Evolutionary conservation across 202 grass and related monocot genomes (phyloP).

Genomic region (Dendrocalamus latiflorus): DNA sequence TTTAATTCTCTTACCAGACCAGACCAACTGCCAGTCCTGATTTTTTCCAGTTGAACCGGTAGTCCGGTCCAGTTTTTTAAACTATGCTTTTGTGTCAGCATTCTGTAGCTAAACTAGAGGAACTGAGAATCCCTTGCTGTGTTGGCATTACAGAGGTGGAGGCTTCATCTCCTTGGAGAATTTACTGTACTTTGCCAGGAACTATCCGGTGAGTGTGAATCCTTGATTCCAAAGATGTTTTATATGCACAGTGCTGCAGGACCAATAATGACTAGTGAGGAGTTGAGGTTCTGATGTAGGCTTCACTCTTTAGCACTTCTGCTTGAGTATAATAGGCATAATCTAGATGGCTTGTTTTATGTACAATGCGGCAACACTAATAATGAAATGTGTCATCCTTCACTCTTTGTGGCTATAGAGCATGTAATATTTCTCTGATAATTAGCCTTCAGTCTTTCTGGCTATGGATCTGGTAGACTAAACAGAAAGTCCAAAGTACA

Average conservation of each 20-base stretch:
- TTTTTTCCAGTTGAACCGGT: too few relatives aligned
- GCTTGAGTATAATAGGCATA: not conserved
- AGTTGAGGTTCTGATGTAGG: not conserved
- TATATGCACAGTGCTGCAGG: not conserved
- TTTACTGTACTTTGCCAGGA: constrained; percentile 85
- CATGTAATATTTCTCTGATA: not conserved
- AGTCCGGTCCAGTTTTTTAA: too few relatives aligned
- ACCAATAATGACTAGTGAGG: not conserved
- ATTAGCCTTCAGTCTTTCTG: constrained; percentile 3
- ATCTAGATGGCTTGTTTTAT: not conserved
- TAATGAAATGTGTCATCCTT: not conserved
- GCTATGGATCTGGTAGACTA: not conserved
- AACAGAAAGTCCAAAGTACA: not conserved
- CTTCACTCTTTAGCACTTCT: not conserved
- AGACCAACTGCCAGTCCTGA: too few relatives aligned
- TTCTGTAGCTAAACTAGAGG: constrained; percentile 7
- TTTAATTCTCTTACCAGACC: too few relatives aligned
- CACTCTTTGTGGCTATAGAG: not conserved
- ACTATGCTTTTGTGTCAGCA: not conserved
- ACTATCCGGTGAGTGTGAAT: constrained; percentile 63
- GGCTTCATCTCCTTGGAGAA: constrained; percentile 99
- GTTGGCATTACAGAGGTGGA: constrained; percentile 74
- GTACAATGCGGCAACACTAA: not conserved
- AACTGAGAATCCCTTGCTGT: constrained; percentile 4
- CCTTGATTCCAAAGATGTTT: constrained; percentile 10